Evolutionary conservation across 1,284 basidiomycete species (phyloP).

Genomic region (Malassezia furfur): DNA sequence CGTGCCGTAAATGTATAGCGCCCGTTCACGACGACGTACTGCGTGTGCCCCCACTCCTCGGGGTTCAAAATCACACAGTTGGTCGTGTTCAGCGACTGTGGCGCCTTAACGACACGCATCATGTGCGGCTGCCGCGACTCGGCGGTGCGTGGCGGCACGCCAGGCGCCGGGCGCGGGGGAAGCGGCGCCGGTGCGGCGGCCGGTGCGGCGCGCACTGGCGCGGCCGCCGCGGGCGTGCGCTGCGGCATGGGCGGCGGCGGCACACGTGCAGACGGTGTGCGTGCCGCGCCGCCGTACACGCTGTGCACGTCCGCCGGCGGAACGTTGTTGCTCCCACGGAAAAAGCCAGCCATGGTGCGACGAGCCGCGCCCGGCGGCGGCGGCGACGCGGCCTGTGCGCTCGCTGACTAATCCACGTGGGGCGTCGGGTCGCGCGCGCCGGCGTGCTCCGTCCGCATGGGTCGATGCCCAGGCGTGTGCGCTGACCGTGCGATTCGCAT

Average conservation of each 20-base stretch:
- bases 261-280: neutral
- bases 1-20: constrained; percentile 39
- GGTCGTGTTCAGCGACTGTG: constrained; percentile 28
- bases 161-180: neutral
- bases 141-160: neutral
- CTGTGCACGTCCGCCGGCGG: constrained; percentile 2
- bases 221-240: neutral
- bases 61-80: constrained; percentile 41
- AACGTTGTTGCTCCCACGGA: neutral
- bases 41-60: constrained; percentile 40
- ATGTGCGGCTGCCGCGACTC: constrained; percentile 15
- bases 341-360: constrained; percentile 17
- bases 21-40: constrained; percentile 39
- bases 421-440: neutral
- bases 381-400: neutral
- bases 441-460: neutral
- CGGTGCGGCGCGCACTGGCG: neutral
- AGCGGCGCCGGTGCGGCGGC: neutral
- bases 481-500: neutral
- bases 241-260: constrained; percentile 1
- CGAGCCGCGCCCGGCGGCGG: neutral
- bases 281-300: constrained; percentile 8
- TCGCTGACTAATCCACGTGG: constrained; percentile 7
- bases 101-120: constrained; percentile 27
- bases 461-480: no score